Conservation (phyloP, 176 grass and related monocot genomes). For the Guadua angustifolia region DNA sequence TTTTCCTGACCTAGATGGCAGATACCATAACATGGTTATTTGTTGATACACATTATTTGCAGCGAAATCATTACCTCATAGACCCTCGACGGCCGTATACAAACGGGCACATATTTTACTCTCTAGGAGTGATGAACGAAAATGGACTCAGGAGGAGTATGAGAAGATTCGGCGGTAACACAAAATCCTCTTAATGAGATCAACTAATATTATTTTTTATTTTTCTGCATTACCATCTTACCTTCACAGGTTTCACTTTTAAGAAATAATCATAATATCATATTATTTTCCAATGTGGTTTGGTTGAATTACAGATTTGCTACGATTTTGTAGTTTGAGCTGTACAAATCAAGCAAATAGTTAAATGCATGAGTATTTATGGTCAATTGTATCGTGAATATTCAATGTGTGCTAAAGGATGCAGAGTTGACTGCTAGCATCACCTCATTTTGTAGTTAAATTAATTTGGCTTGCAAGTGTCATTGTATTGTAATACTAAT, state of each 20-base stretch:
- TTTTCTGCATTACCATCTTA: constrained; percentile 20
- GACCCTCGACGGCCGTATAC: constrained; percentile 47
- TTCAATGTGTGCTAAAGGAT: constrained; percentile 6
- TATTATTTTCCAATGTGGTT: constrained; percentile 22
- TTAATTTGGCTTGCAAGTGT: constrained; percentile 14
- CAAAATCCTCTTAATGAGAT: constrained; percentile 5
- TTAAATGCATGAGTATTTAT: background rate
- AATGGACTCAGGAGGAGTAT: constrained; percentile 71
- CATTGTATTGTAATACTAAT: background rate
- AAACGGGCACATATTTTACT: constrained; percentile 56
- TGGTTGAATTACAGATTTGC: constrained; percentile 1
- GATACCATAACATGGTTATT: constrained; percentile 13
- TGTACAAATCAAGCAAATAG: constrained; percentile 3
- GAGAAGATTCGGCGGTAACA: constrained; percentile 57
- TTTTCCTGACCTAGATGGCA: constrained; percentile 25
- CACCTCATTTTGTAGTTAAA: constrained; percentile 25
- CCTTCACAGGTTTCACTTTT: background rate
- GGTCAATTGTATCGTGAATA: constrained; percentile 8
- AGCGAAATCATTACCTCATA: constrained; percentile 70
- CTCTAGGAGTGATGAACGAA: constrained; percentile 42
- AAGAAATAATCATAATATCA: background rate
- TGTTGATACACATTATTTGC: constrained; percentile 32
- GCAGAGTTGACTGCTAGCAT: constrained; percentile 10
- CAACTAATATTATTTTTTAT: constrained; percentile 11
- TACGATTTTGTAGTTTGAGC: constrained; percentile 23